Conservation (phyloP, 1,139 yeast species). For the Candida sp. region DNA sequence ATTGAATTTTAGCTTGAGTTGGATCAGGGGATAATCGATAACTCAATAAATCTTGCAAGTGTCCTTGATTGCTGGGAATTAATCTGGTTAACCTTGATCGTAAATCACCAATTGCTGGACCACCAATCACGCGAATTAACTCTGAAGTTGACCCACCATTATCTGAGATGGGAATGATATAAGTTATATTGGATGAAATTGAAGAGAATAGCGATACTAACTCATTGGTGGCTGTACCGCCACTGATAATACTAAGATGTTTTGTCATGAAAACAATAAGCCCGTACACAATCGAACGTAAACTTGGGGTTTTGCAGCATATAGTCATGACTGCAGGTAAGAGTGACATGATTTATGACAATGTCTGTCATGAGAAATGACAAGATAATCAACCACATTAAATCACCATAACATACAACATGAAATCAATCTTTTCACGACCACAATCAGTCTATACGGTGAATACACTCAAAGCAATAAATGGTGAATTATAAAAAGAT, state of each 20-base stretch:
- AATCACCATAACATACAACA: too few relatives aligned
- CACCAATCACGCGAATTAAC: constrained; percentile 83
- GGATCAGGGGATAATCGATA: constrained; percentile 58
- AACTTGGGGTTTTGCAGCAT: constrained; percentile 1
- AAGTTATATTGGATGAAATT: constrained; percentile 46
- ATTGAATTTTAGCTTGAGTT: constrained; percentile 58
- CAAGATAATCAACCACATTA: background rate
- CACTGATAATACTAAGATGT: constrained; percentile 52
- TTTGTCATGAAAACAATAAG: constrained; percentile 6
- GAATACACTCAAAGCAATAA: too few relatives aligned
- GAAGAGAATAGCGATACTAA: constrained; percentile 47
- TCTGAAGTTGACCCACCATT: constrained; percentile 97
- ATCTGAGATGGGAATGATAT: constrained; percentile 81
- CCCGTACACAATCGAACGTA: background rate
- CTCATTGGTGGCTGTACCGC: constrained; percentile 76
- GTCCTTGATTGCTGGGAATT: constrained; percentile 48
- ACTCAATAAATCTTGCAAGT: constrained; percentile 49
- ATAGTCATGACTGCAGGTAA: background rate
- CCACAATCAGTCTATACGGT: too few relatives aligned
- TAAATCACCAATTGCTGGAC: constrained; percentile 94
- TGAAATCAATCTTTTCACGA: too few relatives aligned
- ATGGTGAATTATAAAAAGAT: too few relatives aligned
- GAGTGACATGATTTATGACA: background rate
- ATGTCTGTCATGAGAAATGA: background rate
- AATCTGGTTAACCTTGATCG: constrained; percentile 77